phyloP scores from a whole-genome alignment of 495 filamentous ascomycete genomes.

The Aspergillus saccharolyticus region DNA sequence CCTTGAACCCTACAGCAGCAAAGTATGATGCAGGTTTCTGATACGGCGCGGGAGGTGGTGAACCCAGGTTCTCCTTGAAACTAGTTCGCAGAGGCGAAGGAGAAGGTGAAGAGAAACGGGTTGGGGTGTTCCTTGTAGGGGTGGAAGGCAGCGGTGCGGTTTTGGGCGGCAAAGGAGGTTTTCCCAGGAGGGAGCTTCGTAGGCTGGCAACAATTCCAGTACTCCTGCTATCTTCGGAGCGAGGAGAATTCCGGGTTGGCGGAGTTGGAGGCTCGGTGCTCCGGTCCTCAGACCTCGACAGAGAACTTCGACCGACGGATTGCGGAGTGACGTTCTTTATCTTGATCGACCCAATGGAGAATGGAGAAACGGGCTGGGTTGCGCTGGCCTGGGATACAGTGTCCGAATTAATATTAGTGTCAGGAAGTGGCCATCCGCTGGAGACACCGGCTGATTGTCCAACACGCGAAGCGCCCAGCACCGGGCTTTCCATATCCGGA shows the following conservation, averaged over 20 bases:
- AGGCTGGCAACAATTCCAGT: constrained; percentile 16
- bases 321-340: constrained; percentile 13
- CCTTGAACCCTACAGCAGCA: constrained; percentile 11
- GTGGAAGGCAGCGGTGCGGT: constrained; percentile 30
- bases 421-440: constrained; percentile 20
- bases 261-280: constrained; percentile 7
- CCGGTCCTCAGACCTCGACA: background rate
- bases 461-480: background rate
- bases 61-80: constrained; percentile 32
- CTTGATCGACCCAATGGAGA: constrained; percentile 6
- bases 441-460: constrained; percentile 3
- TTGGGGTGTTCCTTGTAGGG: constrained; percentile 26
- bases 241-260: constrained; percentile 7
- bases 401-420: constrained; percentile 7
- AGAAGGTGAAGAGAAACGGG: constrained; percentile 33
- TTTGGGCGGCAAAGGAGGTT: constrained; percentile 42
- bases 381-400: background rate
- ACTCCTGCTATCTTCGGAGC: constrained; percentile 11
- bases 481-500: background rate
- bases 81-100: constrained; percentile 37
- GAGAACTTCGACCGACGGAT: constrained; percentile 11
- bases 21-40: constrained; percentile 18
- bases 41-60: constrained; percentile 19
- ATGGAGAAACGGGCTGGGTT: constrained; percentile 3
- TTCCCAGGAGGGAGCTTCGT: constrained; percentile 16